A percentile compares a stretch with the other conserved stretches of the same genome.
Conservation (phyloP, 2,329 filamentous ascomycete species). For the Diaporthe velutina region DNA sequence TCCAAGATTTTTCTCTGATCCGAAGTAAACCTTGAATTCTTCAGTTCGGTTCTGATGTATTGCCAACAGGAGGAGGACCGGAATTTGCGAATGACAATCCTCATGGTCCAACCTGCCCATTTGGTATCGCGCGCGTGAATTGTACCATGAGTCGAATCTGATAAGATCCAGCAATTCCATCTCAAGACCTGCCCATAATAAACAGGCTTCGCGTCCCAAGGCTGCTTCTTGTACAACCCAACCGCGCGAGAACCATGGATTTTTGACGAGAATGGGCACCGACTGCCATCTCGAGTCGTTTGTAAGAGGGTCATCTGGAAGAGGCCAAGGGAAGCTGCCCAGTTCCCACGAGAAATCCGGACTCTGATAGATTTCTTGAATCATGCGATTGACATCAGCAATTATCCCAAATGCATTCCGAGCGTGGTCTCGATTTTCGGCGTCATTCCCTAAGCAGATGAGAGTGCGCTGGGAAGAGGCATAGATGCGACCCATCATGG, state of each 20-base stretch:
- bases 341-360: background rate
- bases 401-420: background rate
- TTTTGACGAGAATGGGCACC: background rate
- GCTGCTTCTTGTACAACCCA: conserved; percentile 33
- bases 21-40: background rate
- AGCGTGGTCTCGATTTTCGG: background rate
- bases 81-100: background rate
- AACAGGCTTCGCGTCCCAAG: background rate
- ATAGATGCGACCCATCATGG: conserved; percentile 22
- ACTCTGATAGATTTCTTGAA: background rate
- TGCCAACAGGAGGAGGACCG: background rate
- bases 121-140: background rate
- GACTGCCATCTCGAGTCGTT: conserved; percentile 4
- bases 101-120: no score
- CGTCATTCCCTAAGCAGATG: conserved; percentile 21
- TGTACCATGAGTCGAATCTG: background rate
- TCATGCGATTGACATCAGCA: background rate
- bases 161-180: background rate
- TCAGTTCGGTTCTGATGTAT: background rate
- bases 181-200: background rate
- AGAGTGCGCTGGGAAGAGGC: background rate
- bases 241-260: background rate
- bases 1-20: accelerated
- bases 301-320: background rate
- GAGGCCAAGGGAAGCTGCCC: background rate